Evolutionary conservation across 176 grass and related monocot species (phyloP), one percentile per base, ranked within the genome.

Genomic region (Neostapfia colusana): DNA sequence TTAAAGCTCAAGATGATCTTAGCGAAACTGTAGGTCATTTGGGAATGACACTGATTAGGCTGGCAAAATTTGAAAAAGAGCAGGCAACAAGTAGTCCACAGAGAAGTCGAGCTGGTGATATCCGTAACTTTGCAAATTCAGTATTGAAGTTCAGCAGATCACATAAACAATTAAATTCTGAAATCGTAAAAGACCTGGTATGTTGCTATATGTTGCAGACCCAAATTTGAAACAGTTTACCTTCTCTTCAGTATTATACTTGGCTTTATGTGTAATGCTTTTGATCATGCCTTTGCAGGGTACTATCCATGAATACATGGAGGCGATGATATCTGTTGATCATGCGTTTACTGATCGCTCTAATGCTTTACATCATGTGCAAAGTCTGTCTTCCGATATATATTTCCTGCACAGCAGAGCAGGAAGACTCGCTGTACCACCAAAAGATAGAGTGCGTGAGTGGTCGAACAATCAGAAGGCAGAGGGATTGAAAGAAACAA

Each of bases 301-400:
- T 85, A 84, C n/a, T n/a, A 84, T 97, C 79, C 95, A 97, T 91
- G 89, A 93, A 64, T 77, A 97, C 73, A 65, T 97, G 81, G 88
- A 88, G 44, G 31, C 69, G 75, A 90, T 97, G 91, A 79, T 97
- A 77, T 88, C 95, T 56, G 83, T 93, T 65, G 77, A 90, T 74
- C 81, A 83, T 62, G 95, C 95, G 55, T 97, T 97, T 89, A 78
- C 82, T 6, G 95, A 97, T 79, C 91, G 95, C 53, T 83, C 95
- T 31, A 88, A 81, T 39, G 91, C 95, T 84, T 83, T 97, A 49
- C 81, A 88, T 71, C 63, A 84, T 6, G 84, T 97, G 45, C 95
- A 97, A 84, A 90, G 63, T 56, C 63, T 89, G 50, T 89, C 84
- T 43, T 74, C 79, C 72, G 95, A 97, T 81, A 73, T 97, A 69